Percentiles rank a stretch among this genome's conserved stretches.
These are phyloP conservation scores for Trichoderma citrinoviride DNA, from an alignment of 2,329 filamentous ascomycete genomes.

Conservation along the genomic window DNA sequence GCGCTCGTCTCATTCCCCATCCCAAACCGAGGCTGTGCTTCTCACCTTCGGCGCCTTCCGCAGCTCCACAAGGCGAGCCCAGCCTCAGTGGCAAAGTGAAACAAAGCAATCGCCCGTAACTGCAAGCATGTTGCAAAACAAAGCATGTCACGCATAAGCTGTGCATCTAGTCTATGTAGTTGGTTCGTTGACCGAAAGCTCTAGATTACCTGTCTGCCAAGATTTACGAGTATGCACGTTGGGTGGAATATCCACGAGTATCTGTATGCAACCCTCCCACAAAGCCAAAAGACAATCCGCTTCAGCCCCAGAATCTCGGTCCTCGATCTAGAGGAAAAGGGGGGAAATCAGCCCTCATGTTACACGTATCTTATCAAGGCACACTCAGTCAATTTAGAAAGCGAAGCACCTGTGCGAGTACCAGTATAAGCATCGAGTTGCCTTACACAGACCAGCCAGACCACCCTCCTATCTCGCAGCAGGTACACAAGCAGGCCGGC, in stretches of 20 bases:
- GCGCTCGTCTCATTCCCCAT: not conserved
- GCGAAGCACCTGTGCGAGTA: no score
- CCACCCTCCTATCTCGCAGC: not conserved
- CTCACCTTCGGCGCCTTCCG: not conserved
- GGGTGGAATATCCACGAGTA: not conserved
- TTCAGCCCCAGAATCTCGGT: not conserved
- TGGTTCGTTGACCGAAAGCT: not conserved
- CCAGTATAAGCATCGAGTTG: no score
- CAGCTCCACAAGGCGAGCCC: not conserved
- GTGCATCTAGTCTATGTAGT: not conserved
- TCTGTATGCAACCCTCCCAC: not conserved
- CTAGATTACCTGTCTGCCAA: not conserved
- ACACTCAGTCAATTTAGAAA: no score
- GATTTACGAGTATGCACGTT: no score
- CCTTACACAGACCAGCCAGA: no score
- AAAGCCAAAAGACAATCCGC: not conserved
- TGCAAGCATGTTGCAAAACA: no score
- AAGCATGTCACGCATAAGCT: no score
- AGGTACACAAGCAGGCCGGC: not conserved
- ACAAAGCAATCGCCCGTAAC: not conserved
- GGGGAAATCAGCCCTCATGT: not conserved
- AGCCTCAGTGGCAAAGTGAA: not conserved
- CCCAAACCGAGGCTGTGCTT: not conserved
- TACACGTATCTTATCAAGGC: no score
- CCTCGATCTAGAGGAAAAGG: not conserved